Base-by-base conservation (phyloP, 2,329 filamentous ascomycete species). In the Aspergillus aculeatus region DNA sequence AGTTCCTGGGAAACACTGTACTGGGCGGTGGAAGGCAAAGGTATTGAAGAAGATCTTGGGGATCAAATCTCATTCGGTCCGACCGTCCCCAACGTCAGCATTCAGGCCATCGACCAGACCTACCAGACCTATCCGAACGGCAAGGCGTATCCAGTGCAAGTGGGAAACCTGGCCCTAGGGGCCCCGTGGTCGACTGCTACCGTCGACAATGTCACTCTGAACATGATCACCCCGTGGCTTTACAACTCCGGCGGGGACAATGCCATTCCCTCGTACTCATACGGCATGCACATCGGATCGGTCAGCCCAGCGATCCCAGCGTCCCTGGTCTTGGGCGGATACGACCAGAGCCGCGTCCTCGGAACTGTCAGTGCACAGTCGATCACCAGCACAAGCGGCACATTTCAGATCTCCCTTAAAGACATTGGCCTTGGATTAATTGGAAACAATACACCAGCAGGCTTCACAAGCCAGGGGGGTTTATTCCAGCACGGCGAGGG, bases 361-460 rank as follows among this genome's bases (percentile, higher is more conserved):
- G 75, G 76, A 0, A 48, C 64, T 19, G 59, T 62, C 16, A 63
- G 61, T 50, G 56, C 62, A 19, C 67, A 68, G 51, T 26, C 61
- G 31, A 56, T 60, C 6, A 26, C 57, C 6, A 31, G 59, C 9
- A 47, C 56, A 9, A 51, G 58, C 12, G 62, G 60, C 2, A 48
- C 49, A 1, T 57, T 72, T 16, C 56, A 63, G 5, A 66, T 68
- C 19, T 24, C 26, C 9, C 61, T 82, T 7, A 66, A 71, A 11
- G 78, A 81, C 53, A 77, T 82, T 41, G 65, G 68, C 14, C 73
- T 83, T 23, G 74, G 73, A 1, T 77, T 81, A 21, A 67, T 75
- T 4, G 67, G 66, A 14, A 80, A 80, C 2, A 69, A 61, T 12
- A 80, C 77, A 1, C 78, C 79, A 0, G 80, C 76, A 66, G 29